Evolutionary conservation across 192 early-diverging fungal species (phyloP), one percentile per base, ranked within the genome.

Genomic region (Coemansia sp.): DNA sequence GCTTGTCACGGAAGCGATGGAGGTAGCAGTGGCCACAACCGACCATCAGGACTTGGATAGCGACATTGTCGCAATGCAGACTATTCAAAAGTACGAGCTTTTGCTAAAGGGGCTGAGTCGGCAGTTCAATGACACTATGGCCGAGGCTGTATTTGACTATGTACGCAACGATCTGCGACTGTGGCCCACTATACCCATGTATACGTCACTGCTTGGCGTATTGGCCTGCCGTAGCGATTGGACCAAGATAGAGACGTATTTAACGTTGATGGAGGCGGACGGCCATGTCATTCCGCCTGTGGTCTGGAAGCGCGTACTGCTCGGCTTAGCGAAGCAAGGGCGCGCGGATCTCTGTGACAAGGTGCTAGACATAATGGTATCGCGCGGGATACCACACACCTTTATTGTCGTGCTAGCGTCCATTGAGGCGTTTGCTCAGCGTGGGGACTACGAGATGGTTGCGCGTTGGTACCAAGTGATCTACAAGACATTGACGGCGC

Each of bases 21-120:
- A 82, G 27, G 54, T 82, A 27, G 68, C 74, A 3, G 39, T 59
- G 19, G 79, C 74, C 7, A 81, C 78, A 3, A 69, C 69, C 24
- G 36, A 64, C 14, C 27, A 37, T 3, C 21, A 41, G 10, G 33
- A 35, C 31, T 19, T 62, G 27, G 63, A 13, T 9, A 33, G 54
- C 53, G 36, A 64, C 24, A 54, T 57, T 6, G 63, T 42, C n/a
- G 78, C 69, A 1, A 63, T 82, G 34, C 79, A 74, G 42, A 65
- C 74, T 2, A 46, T 71, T 16, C 79, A 77, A 35, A 70, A 71
- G 48, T 82, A 71, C 37, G 79, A 82, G 68, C 59, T 82, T 21
- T 41, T 82, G 44, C 68, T 82, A 0, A 73, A 60, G 27, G 79
- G 70, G 9, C 66, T 82, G 36, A 77, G 74, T 59, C 66, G 41